Conservation (phyloP, 2,329 filamentous ascomycete species). For the Didymella pomorum region DNA sequence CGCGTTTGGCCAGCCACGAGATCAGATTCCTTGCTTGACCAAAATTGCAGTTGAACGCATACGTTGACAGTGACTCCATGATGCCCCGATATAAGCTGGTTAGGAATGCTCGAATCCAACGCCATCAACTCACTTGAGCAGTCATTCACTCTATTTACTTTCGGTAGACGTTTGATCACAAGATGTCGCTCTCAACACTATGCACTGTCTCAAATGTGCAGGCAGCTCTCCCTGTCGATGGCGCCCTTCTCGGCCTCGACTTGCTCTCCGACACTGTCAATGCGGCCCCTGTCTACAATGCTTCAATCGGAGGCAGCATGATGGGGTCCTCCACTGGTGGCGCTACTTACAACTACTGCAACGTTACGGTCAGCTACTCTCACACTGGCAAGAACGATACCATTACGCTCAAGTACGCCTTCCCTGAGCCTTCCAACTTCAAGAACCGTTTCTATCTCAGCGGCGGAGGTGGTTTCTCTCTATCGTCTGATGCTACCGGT, state of each 20-base stretch:
- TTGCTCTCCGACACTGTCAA: slow-evolving; percentile 52
- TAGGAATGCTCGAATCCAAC: not conserved
- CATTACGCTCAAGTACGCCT: slow-evolving; percentile 48
- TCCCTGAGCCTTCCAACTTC: slow-evolving; percentile 55
- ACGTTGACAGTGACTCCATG: not conserved
- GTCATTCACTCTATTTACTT: not conserved
- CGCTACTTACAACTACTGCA: slow-evolving; percentile 52
- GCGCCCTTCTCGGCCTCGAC: slow-evolving; percentile 43
- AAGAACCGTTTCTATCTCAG: slow-evolving; percentile 58
- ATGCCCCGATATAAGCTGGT: slow-evolving; percentile 1
- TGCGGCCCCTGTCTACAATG: slow-evolving; percentile 45
- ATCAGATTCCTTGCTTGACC: not conserved
- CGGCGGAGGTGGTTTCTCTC: slow-evolving; percentile 56
- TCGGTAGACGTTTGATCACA: not conserved
- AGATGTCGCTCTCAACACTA: slow-evolving; percentile 16
- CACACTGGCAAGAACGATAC: slow-evolving; percentile 49
- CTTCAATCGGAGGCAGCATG: slow-evolving; percentile 39
- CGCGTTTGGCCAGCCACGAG: not conserved
- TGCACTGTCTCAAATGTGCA: slow-evolving; percentile 31
- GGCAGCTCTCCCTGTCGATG: slow-evolving; percentile 27
- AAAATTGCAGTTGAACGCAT: slow-evolving; percentile 9
- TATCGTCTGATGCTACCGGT: slow-evolving; percentile 46
- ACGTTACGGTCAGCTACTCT: slow-evolving; percentile 57
- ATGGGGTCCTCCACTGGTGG: slow-evolving; percentile 8
- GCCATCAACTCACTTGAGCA: not conserved